A percentile compares a stretch with the other conserved stretches of the same genome.
These are phyloP conservation scores for Penicillium ucsense DNA, from an alignment of 495 filamentous ascomycete genomes.

Conservation along the genomic window DNA sequence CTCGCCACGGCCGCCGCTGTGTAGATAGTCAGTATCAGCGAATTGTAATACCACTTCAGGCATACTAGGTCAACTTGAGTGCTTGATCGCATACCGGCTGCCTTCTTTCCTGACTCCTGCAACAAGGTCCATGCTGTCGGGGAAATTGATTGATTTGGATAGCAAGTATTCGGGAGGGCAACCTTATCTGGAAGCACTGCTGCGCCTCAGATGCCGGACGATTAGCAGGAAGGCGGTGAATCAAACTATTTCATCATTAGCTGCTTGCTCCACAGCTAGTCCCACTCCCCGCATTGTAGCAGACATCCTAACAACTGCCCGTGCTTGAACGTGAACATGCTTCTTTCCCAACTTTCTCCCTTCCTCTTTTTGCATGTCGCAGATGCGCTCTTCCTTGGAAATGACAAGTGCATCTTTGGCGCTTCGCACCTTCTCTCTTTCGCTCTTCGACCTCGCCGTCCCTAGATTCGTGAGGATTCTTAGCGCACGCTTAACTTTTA, in stretches of 20 bases:
- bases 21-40: slow-evolving; percentile 1
- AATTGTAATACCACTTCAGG: not conserved
- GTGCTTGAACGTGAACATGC: slow-evolving; percentile 12
- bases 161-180: not conserved
- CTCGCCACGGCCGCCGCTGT: slow-evolving; percentile 78
- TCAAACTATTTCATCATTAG: slow-evolving; percentile 13
- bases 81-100: slow-evolving; percentile 46
- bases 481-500: not conserved
- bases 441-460: not conserved
- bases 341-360: slow-evolving; percentile 2
- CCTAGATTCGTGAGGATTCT: slow-evolving; percentile 1
- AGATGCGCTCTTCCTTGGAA: slow-evolving; percentile 2
- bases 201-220: too few relatives aligned
- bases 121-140: slow-evolving; percentile 73
- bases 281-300: slow-evolving; percentile 6
- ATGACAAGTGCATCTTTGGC: slow-evolving; percentile 12
- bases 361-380: not conserved
- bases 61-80: too few relatives aligned
- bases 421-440: not conserved
- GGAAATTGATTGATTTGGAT: too few relatives aligned
- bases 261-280: not conserved
- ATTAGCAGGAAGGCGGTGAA: slow-evolving; percentile 12
- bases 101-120: slow-evolving; percentile 88
- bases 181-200: not conserved
- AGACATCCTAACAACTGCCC: slow-evolving; percentile 4